Evolutionary conservation across 495 filamentous ascomycete species (phyloP), one percentile per base, ranked within the genome.

Genomic region (Penicillium waksmanii): DNA sequence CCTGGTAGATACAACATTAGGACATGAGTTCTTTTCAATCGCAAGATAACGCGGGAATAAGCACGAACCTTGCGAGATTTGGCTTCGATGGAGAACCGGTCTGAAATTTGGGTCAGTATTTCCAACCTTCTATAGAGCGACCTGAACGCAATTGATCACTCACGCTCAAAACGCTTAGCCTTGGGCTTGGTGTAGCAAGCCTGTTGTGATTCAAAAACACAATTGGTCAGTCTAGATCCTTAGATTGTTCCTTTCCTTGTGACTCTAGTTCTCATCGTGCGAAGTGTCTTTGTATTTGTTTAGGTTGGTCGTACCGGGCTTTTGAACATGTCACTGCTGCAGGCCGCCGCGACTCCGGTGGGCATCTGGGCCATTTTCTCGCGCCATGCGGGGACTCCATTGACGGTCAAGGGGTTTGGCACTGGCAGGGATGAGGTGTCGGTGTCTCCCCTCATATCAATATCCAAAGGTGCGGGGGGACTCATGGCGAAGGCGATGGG

Each of bases 261-360:
- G 27, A 31, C 15, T 44, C 38, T 3, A 3, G 51, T 56, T 6
- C 19, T 17, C 15, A 31, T 31, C n/a, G 2, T 18, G 46, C 46
- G 46, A 5, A 13, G 21, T 21, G 13, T 17, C n/a, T 7, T 18
- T 1, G 17, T 46, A 52, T 27, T 33, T 13, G 8, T 44, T 13
- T 10, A 54, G 11, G 18, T 21, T 18, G 56, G 61, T 58, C 82
- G 64, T 68, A 86, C 87, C 55, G 85, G 79, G 51, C 83, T 85
- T 77, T 96, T 96, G 75, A 95, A 98, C 80, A 90, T 87, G 57
- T 91, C 89, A 74, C 88, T 92, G 72, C 84, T 88, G 17, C 87
- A 86, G 42, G 81, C 78, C 15, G 93, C 89, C 33, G 95, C 95
- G 46, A 91, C 82, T n/a, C 87, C 89, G 35, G 86, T 88, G 55